A percentile compares a stretch with the other conserved stretches of the same genome.
Conservation (phyloP, 768 basidiomycete species). For the Tephrocybe sp. region DNA sequence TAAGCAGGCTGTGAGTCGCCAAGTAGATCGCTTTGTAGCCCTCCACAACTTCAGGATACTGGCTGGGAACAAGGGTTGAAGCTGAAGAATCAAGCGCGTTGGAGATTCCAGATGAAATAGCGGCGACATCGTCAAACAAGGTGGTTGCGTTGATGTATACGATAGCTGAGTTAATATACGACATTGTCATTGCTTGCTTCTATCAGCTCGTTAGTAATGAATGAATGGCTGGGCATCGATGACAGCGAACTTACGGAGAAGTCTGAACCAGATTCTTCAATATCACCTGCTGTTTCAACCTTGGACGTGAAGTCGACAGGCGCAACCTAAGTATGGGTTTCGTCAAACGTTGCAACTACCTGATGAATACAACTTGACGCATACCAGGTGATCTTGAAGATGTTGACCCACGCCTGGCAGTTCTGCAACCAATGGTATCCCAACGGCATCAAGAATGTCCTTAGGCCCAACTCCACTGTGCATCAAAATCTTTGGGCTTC, state of each 20-base stretch:
- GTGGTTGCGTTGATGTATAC: conserved; percentile 54
- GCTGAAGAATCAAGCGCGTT: conserved; percentile 6
- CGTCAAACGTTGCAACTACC: no score
- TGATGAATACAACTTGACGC: no score
- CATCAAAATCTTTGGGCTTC: conserved; percentile 54
- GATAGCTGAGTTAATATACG: conserved; percentile 62
- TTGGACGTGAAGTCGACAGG: conserved; percentile 14
- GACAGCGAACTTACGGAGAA: conserved; percentile 31
- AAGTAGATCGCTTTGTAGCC: conserved; percentile 59
- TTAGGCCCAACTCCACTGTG: conserved; percentile 57
- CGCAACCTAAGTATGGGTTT: conserved; percentile 10
- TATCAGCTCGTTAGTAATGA: conserved; percentile 12
- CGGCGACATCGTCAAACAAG: conserved; percentile 32
- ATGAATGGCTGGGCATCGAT: no score
- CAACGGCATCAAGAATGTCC: conserved; percentile 45
- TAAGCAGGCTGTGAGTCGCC: conserved; percentile 37
- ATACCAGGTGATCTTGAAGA: conserved; percentile 47
- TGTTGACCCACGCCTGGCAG: conserved; percentile 63
- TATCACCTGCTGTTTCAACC: conserved; percentile 33
- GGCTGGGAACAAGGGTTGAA: conserved; percentile 12
- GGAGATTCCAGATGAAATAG: conserved; percentile 6
- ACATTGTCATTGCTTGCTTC: conserved; percentile 39
- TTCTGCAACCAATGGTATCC: conserved; percentile 41
- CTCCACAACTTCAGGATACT: conserved; percentile 10
- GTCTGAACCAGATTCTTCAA: conserved; percentile 24